phyloP scores from a whole-genome alignment of 345 rosid species.

The thale cress (Arabidopsis thaliana) region DNA sequence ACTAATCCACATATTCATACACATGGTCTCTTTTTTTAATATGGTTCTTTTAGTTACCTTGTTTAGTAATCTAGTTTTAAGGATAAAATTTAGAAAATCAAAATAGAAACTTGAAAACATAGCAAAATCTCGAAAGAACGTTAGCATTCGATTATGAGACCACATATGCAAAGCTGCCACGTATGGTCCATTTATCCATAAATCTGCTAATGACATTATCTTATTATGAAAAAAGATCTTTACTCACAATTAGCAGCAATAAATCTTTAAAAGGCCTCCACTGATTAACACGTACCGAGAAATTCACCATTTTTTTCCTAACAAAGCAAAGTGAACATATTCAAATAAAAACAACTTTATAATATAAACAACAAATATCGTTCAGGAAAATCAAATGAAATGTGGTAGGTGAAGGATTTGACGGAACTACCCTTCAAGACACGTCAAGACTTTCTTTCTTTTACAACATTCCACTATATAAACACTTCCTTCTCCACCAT shows the following conservation, averaged over 20 bases:
- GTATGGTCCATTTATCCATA: slow-evolving; percentile 4
- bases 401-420: slow-evolving; percentile 46
- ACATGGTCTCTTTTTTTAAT: background rate
- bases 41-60: background rate
- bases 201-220: background rate
- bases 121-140: slow-evolving; percentile 18
- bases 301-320: slow-evolving; percentile 12
- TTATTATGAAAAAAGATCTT: background rate
- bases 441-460: slow-evolving; percentile 16
- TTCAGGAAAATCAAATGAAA: background rate
- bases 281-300: slow-evolving; percentile 37
- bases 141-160: background rate
- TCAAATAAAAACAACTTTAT: slow-evolving; percentile 14
- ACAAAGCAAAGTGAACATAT: slow-evolving; percentile 9
- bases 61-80: background rate
- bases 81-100: background rate
- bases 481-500: slow-evolving; percentile 27
- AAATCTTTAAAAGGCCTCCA: slow-evolving; percentile 22
- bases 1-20: background rate
- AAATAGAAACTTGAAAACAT: slow-evolving; percentile 26
- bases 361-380: background rate
- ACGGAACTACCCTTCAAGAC: slow-evolving; percentile 40
- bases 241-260: slow-evolving; percentile 33
- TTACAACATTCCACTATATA: slow-evolving; percentile 16
- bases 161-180: slow-evolving; percentile 8